Conservation (phyloP, 169 alveolate species). For the Perkinsus marinus region DNA sequence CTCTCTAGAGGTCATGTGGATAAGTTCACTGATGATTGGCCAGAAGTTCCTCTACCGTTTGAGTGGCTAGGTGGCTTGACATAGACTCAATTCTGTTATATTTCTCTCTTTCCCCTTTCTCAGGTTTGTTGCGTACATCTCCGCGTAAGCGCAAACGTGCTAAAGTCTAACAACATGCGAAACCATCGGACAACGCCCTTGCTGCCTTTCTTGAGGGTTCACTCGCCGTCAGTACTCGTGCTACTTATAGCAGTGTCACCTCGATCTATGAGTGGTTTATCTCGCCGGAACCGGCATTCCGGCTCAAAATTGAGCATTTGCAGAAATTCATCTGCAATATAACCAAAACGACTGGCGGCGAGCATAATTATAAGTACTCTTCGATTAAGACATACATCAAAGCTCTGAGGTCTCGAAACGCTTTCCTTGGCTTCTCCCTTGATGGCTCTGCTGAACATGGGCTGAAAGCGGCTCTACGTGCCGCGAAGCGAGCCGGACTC, state of each 20-base stretch:
- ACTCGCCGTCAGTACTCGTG: background rate
- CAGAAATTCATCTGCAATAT: background rate
- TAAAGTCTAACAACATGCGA: background rate
- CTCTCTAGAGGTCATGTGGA: too few relatives aligned
- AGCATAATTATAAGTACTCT: background rate
- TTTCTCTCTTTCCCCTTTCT: too few relatives aligned
- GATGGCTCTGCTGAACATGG: background rate
- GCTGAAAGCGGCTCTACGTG: background rate
- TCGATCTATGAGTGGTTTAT: background rate
- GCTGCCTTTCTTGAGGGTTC: background rate
- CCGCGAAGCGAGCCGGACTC: background rate
- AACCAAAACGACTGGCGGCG: background rate
- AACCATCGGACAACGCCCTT: background rate
- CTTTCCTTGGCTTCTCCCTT: background rate
- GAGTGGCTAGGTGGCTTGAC: too few relatives aligned
- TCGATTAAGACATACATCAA: background rate
- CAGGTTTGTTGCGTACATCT: too few relatives aligned
- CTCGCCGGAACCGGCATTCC: background rate
- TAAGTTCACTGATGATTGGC: too few relatives aligned
- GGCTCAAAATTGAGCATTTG: background rate
- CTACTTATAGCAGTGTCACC: background rate
- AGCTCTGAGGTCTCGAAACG: background rate
- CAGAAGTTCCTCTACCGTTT: too few relatives aligned
- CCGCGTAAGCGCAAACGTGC: background rate
- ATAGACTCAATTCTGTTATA: too few relatives aligned